Percentiles rank a stretch among this genome's conserved stretches.
These are phyloP conservation scores for Penicillium sp. DNA, from an alignment of 2,329 filamentous ascomycete genomes.

Conservation along the genomic window DNA sequence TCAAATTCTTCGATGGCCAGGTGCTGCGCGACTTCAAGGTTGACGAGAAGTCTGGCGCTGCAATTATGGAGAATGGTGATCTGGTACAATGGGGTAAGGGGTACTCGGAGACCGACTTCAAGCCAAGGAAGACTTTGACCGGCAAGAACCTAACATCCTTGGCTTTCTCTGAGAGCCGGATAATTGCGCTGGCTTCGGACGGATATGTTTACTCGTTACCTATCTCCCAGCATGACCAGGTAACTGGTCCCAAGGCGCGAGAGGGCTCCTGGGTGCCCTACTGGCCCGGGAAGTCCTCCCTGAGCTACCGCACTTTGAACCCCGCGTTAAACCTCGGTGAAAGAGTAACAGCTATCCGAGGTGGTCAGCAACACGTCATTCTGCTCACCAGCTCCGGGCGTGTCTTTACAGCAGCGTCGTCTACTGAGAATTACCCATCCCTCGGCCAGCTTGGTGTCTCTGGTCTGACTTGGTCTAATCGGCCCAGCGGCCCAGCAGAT, in stretches of 20 bases:
- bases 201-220: conserved; percentile 85
- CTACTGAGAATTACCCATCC: conserved; percentile 71
- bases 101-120: conserved; percentile 63
- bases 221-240: conserved; percentile 69
- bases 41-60: conserved; percentile 76
- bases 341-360: conserved; percentile 68
- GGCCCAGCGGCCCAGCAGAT: conserved; percentile 75
- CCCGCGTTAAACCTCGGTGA: conserved; percentile 69
- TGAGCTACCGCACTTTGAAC: conserved; percentile 72
- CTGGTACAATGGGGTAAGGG: conserved; percentile 86
- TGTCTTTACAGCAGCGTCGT: conserved; percentile 83
- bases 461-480: conserved; percentile 74
- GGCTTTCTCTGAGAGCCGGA: conserved; percentile 74
- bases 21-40: conserved; percentile 84
- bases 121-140: conserved; percentile 68
- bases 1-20: conserved; percentile 79
- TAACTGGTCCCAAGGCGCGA: conserved; percentile 60
- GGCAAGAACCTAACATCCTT: conserved; percentile 79
- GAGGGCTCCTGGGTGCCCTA: conserved; percentile 72
- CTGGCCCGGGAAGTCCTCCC: conserved; percentile 57
- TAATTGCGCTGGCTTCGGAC: conserved; percentile 71
- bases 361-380: conserved; percentile 81
- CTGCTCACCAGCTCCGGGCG: conserved; percentile 81
- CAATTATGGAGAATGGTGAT: conserved; percentile 83
- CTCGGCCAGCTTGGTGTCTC: conserved; percentile 85